A percentile compares a stretch with the other conserved stretches of the same genome.
These are phyloP conservation scores for Microbotryomycetes sp. DNA, from an alignment of 1,284 basidiomycete genomes.

Conservation along the genomic window DNA sequence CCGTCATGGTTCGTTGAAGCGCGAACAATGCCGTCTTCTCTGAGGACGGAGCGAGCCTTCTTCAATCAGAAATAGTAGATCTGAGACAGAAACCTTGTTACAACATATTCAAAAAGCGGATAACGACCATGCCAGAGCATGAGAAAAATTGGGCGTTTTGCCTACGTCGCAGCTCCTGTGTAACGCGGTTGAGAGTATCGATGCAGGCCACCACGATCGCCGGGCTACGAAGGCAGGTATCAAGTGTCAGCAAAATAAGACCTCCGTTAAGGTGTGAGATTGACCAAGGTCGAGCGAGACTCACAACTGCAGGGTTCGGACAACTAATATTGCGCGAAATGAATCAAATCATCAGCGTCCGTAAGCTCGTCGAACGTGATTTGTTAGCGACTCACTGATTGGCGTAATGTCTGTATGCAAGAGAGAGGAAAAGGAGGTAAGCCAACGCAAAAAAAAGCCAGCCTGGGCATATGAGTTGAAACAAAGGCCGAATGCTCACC, in stretches of 20 bases:
- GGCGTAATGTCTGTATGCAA: background rate
- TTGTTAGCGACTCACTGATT: background rate
- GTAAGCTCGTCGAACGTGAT: too few species aligned
- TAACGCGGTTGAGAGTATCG: background rate
- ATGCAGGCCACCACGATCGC: background rate
- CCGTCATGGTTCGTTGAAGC: background rate
- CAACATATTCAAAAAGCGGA: too few species aligned
- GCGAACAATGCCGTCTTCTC: too few species aligned
- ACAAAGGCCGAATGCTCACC: conserved; percentile 38
- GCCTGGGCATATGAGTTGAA: background rate
- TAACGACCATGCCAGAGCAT: too few species aligned
- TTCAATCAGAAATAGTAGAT: too few species aligned
- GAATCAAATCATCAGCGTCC: background rate
- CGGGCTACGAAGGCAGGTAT: background rate
- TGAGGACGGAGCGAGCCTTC: too few species aligned
- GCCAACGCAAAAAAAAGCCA: background rate
- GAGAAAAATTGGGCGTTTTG: too few species aligned
- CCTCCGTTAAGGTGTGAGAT: background rate
- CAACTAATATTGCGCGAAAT: conserved; percentile 4
- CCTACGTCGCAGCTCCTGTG: too few species aligned
- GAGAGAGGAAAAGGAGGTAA: background rate
- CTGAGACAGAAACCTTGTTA: too few species aligned
- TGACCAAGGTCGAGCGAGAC: background rate
- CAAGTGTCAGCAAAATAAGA: background rate
- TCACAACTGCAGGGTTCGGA: conserved; percentile 15